Evolutionary conservation across 1,284 basidiomycete species (phyloP).

Genomic region (Caloboletus inedulis): DNA sequence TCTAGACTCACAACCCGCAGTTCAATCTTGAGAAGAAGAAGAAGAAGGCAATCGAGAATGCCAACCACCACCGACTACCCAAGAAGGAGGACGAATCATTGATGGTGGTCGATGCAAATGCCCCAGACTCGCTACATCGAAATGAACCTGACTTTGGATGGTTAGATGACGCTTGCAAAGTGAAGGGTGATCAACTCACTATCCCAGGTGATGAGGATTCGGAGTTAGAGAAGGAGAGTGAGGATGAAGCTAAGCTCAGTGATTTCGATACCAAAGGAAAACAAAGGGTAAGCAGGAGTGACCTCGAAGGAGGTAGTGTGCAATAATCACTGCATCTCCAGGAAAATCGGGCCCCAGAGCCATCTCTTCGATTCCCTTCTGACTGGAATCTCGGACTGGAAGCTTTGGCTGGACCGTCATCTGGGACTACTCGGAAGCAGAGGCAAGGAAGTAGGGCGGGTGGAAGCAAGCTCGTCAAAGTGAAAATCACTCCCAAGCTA

Average conservation of each 20-base stretch:
- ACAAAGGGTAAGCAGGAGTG: conserved; percentile 9
- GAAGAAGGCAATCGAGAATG: conserved; percentile 24
- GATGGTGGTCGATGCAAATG: conserved; percentile 30
- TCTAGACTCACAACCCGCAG: conserved; percentile 14
- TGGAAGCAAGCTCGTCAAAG: conserved; percentile 25
- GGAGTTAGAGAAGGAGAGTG: conserved; percentile 18
- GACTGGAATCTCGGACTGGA: conserved; percentile 27
- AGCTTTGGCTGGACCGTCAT: conserved; percentile 4
- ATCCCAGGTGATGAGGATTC: conserved; percentile 17
- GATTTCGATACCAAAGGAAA: conserved; percentile 1
- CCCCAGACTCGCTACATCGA: conserved; percentile 21
- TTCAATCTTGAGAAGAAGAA: conserved; percentile 28
- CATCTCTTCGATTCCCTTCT: conserved; percentile 18
- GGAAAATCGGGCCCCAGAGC: conserved; percentile 3
- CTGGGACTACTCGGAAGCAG: conserved; percentile 12
- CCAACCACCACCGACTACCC: conserved; percentile 2
- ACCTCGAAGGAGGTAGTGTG: background rate
- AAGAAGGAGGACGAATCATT: conserved; percentile 30
- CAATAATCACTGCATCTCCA: conserved; percentile 8
- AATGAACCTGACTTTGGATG: conserved; percentile 21
- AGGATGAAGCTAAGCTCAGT: conserved; percentile 14
- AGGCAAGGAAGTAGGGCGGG: conserved; percentile 10
- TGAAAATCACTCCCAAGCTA: conserved; percentile 16
- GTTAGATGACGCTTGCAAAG: conserved; percentile 30
- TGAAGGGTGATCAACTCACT: conserved; percentile 26